These are phyloP conservation scores for Fusarium denticulatum DNA, from an alignment of 2,329 filamentous ascomycete species.

Conservation along the genomic window DNA sequence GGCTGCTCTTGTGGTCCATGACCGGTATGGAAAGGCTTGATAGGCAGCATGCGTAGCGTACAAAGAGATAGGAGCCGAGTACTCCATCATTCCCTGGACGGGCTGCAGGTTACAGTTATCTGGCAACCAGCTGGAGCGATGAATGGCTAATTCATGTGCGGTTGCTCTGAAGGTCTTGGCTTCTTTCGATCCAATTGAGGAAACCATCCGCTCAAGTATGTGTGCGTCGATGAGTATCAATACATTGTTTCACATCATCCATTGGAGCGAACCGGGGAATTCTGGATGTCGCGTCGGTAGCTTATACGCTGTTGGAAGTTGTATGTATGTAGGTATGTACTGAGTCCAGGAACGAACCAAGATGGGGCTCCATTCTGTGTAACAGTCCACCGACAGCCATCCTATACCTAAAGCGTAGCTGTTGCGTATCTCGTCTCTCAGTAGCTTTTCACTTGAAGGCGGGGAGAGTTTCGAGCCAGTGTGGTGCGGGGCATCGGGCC, in stretches of 20 bases:
- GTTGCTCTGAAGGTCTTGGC: conserved; percentile 15
- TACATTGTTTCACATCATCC: background rate
- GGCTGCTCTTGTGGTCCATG: background rate
- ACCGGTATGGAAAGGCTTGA: conserved; percentile 3
- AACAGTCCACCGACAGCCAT: background rate
- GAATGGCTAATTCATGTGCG: background rate
- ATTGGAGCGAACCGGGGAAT: conserved; percentile 6
- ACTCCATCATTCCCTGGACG: conserved; percentile 26
- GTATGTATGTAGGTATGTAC: background rate
- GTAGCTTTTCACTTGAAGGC: conserved; percentile 26
- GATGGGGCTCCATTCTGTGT: conserved; percentile 14
- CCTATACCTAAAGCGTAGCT: conserved; percentile 35
- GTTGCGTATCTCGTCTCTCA: conserved; percentile 7
- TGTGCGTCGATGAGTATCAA: conserved; percentile 5
- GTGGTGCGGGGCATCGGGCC: conserved; percentile 28
- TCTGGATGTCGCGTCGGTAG: background rate
- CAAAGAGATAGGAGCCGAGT: conserved; percentile 16
- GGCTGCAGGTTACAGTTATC: conserved; percentile 2
- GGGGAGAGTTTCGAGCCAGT: conserved; percentile 31
- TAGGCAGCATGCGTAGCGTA: conserved; percentile 15
- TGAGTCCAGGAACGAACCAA: background rate
- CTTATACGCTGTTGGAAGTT: background rate
- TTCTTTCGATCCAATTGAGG: conserved; percentile 28
- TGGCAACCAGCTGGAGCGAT: conserved; percentile 8
- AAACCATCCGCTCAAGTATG: conserved; percentile 25